Evolutionary conservation across 257 asterid species (phyloP).

Genomic region (Fraxinus americana): DNA sequence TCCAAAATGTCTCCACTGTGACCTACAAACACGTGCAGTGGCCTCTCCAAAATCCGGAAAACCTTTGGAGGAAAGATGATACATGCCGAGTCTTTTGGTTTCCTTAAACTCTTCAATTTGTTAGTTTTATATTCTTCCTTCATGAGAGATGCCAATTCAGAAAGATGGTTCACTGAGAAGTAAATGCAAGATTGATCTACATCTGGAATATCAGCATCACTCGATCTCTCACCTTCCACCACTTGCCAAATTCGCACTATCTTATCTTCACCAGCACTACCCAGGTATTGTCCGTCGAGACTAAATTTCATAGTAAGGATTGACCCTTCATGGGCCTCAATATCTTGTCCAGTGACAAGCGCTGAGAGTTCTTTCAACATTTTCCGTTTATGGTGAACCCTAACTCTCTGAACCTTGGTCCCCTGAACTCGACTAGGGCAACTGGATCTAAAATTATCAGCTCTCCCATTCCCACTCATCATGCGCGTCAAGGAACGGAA

Average conservation of each 20-base stretch:
- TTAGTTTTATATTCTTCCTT: constrained; percentile 52
- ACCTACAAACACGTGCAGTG: constrained; percentile 72
- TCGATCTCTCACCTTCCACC: constrained; percentile 73
- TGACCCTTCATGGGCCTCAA: constrained; percentile 82
- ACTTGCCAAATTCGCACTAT: constrained; percentile 78
- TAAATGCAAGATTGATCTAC: constrained; percentile 82
- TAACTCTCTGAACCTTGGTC: constrained; percentile 52
- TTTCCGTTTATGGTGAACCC: constrained; percentile 57
- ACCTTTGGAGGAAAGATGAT: constrained; percentile 74
- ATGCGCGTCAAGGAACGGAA: constrained; percentile 59
- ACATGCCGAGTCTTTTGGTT: constrained; percentile 78
- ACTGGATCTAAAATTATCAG: constrained; percentile 26
- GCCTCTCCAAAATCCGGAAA: constrained; percentile 73
- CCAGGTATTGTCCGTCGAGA: constrained; percentile 71
- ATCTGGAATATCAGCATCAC: constrained; percentile 57
- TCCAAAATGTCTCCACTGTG: constrained; percentile 76
- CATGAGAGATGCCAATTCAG: constrained; percentile 61
- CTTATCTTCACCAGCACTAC: constrained; percentile 89
- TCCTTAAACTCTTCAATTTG: constrained; percentile 42
- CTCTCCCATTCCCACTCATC: constrained; percentile 32
- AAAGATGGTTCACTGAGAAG: constrained; percentile 72
- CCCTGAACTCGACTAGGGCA: constrained; percentile 27
- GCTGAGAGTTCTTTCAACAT: constrained; percentile 79
- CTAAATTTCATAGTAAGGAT: constrained; percentile 86
- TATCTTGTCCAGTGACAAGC: constrained; percentile 70